A percentile compares a stretch with the other conserved stretches of the same genome.
Evolutionary conservation across 2,329 filamentous ascomycete genomes (phyloP).

Genomic region (Hymenoscyphus fructigenus): DNA sequence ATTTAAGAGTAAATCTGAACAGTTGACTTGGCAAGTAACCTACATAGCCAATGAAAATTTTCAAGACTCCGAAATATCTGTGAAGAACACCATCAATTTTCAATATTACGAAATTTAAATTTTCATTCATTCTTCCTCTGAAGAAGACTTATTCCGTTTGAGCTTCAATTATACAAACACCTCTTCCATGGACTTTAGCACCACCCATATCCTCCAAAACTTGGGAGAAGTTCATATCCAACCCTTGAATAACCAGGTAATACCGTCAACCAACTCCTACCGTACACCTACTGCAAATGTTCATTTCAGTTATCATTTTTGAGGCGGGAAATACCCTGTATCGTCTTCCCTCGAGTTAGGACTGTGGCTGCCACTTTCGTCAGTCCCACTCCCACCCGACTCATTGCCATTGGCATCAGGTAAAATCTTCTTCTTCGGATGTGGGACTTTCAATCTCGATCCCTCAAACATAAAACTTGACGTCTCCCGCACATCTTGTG

Average conservation of each 20-base stretch:
- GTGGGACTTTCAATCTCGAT: slow-evolving; percentile 35
- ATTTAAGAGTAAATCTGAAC: background rate
- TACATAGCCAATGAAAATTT: background rate
- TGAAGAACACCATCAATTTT: no score
- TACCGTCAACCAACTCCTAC: background rate
- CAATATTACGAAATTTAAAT: background rate
- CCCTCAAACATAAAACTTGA: slow-evolving; percentile 43
- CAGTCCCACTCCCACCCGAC: slow-evolving; percentile 36
- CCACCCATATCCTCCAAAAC: background rate
- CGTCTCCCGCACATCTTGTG: slow-evolving; percentile 34
- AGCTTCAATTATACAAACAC: background rate
- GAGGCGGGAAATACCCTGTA: slow-evolving; percentile 28
- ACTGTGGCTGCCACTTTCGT: slow-evolving; percentile 29
- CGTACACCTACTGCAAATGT: background rate
- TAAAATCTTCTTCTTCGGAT: slow-evolving; percentile 13
- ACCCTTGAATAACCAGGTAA: background rate
- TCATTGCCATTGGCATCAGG: slow-evolving; percentile 25
- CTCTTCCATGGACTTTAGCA: background rate
- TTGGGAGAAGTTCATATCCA: background rate
- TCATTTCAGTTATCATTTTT: slow-evolving; percentile 4
- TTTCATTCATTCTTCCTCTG: background rate
- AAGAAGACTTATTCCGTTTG: background rate
- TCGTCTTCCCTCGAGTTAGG: slow-evolving; percentile 18
- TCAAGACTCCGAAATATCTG: no score
- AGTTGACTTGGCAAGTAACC: background rate